Evolutionary conservation across 2,329 filamentous ascomycete species (phyloP), one percentile per base, ranked within the genome.

Genomic region (Rhynchosporium agropyri): DNA sequence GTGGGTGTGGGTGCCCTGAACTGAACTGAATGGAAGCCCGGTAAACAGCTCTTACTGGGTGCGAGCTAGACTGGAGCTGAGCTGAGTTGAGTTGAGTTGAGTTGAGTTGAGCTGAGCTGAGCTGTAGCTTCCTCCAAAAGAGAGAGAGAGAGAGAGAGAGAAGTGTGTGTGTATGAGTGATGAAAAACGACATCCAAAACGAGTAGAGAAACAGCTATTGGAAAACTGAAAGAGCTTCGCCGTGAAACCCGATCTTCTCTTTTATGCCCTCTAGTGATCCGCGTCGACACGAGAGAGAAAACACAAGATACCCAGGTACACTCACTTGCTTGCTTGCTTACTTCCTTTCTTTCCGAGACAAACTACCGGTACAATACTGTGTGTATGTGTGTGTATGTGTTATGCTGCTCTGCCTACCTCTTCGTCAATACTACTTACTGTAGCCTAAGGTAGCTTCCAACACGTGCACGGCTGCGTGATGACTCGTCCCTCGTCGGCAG

Each of bases 81-180:
- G n/a, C 29, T 15, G 33, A 43, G 53, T 26, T 20, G n/a, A 56
- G 33, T 28, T 40, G 53, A 56, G 38, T 20, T 36, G 38, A 29
- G 49, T 36, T 60, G 46, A 36, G 49, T n/a, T 51, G 36, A 45
- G 58, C 33, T 60, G 36, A 48, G 58, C 10, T 50, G 20, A 42
- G 33, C 46, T 53, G 48, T 46, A 51, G 58, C 48, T 43, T 12
- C 28, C 20, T 20, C 1, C 20, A 20, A 20, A 20, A 42, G 31
- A 40, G 42, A 12, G 56, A 48, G 43, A 8, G 9, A n/a, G 45
- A 33, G 36, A 15, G 31, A 36, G 40, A 15, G 50, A 20, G 46
- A 10, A 1, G 42, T 6, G 10, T 43, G 40, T 4, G 13, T 43
- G 42, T 6, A 12, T 43, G 42, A 29, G 46, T 49, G 46, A 20